Conservation (phyloP, 208 protist species). For the Acanthamoeba rhysodes region DNA sequence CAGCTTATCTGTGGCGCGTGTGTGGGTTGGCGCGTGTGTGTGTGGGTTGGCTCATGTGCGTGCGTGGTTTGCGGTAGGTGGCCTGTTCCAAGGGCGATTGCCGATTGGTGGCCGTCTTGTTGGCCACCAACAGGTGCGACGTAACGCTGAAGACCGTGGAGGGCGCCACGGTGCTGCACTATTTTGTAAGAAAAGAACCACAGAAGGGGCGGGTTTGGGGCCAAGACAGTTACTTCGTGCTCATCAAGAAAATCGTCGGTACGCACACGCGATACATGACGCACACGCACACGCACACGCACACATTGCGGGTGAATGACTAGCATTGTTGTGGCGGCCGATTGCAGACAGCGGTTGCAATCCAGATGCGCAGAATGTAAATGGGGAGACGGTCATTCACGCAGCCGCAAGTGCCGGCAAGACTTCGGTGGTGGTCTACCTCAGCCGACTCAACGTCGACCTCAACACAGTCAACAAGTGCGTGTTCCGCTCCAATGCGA, state of each 20-base stretch:
- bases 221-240: background rate
- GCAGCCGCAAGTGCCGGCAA: background rate
- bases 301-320: background rate
- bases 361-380: background rate
- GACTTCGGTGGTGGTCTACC: background rate
- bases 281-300: too few species aligned
- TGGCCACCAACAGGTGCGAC: background rate
- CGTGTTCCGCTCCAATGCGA: background rate
- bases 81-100: background rate
- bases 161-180: conserved; percentile 20
- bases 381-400: conserved; percentile 37
- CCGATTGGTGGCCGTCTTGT: background rate
- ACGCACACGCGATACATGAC: background rate
- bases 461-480: background rate
- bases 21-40: too few species aligned
- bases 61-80: background rate
- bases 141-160: conserved; percentile 30
- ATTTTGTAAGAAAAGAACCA: conserved; percentile 30
- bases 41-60: background rate
- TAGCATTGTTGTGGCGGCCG: too few species aligned
- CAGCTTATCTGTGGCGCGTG: background rate
- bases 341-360: conserved; percentile 4
- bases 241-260: conserved; percentile 25
- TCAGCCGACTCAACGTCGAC: background rate
- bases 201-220: background rate